A percentile compares a stretch with the other conserved stretches of the same genome.
Conservation (phyloP, 2,329 filamentous ascomycete species). For the Colletotrichum melonis region DNA sequence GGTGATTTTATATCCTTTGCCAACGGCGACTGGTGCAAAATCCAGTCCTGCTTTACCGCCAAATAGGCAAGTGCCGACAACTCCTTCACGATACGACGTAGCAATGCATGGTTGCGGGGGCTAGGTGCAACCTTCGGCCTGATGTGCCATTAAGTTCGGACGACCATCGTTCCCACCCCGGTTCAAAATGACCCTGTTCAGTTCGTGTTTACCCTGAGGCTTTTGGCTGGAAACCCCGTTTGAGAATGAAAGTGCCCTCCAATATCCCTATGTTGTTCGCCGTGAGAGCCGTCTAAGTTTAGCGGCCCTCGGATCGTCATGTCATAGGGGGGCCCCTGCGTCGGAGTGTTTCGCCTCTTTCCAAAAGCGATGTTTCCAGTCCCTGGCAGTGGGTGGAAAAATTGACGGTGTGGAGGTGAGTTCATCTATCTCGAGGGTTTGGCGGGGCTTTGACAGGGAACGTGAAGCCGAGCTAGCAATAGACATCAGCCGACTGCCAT, state of each 20-base stretch:
- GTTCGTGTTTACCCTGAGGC: not conserved
- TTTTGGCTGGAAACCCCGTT: not conserved
- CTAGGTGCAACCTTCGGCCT: not conserved
- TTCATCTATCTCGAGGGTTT: constrained; percentile 22
- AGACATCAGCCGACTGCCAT: not conserved
- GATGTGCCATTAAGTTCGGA: constrained; percentile 11
- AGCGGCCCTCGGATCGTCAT: not conserved
- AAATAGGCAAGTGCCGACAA: not conserved
- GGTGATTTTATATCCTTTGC: not conserved
- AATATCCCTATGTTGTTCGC: not conserved
- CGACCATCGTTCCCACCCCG: not conserved
- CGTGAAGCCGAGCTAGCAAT: not conserved
- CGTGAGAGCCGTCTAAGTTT: not conserved
- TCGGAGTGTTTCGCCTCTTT: constrained; percentile 16
- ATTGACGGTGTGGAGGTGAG: not conserved
- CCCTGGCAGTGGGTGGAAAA: not conserved
- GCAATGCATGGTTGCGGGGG: constrained; percentile 1
- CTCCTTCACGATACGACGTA: not conserved
- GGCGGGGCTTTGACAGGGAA: not conserved
- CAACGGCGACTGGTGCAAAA: not conserved
- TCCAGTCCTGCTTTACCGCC: not conserved
- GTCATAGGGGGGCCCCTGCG: constrained; percentile 12
- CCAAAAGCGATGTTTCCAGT: constrained; percentile 4
- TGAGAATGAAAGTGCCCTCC: not conserved
- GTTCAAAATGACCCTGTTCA: not conserved